These are phyloP conservation scores for Pinus tabuliformis DNA, from an alignment of 75 land plant genomes.

Conservation along the genomic window DNA sequence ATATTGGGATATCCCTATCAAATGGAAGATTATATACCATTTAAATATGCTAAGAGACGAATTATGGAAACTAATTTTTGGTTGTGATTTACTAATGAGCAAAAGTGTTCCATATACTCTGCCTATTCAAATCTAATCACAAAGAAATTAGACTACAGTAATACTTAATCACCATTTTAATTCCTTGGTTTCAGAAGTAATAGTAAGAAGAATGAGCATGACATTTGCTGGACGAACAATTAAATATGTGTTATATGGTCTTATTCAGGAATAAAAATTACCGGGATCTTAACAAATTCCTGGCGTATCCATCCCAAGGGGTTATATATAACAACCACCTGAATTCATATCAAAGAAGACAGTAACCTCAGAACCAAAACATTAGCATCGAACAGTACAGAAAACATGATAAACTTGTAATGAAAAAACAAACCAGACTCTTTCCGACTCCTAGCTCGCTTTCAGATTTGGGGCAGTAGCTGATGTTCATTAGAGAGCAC, in stretches of 20 bases:
- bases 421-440: conserved; percentile 42
- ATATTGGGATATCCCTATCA: not conserved
- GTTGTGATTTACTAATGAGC: not conserved
- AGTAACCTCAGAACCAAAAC: not conserved
- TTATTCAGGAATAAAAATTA: conserved; percentile 23
- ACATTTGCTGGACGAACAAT: not conserved
- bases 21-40: not conserved
- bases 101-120: not conserved
- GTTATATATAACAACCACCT: conserved; percentile 68
- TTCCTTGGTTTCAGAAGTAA: no score
- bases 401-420: not conserved
- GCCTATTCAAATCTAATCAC: not conserved
- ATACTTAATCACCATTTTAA: not conserved
- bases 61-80: not conserved
- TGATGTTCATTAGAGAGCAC: conserved; percentile 79
- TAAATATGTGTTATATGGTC: not conserved
- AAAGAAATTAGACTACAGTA: not conserved
- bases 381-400: not conserved
- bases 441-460: conserved; percentile 32
- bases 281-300: conserved; percentile 65
- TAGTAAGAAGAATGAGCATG: not conserved
- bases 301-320: conserved; percentile 69
- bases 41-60: not conserved
- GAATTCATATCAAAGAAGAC: not conserved
- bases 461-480: conserved; percentile 80